Evolutionary conservation across 305 asterid genomes (phyloP).

Genomic region (Solanum chacoense): DNA sequence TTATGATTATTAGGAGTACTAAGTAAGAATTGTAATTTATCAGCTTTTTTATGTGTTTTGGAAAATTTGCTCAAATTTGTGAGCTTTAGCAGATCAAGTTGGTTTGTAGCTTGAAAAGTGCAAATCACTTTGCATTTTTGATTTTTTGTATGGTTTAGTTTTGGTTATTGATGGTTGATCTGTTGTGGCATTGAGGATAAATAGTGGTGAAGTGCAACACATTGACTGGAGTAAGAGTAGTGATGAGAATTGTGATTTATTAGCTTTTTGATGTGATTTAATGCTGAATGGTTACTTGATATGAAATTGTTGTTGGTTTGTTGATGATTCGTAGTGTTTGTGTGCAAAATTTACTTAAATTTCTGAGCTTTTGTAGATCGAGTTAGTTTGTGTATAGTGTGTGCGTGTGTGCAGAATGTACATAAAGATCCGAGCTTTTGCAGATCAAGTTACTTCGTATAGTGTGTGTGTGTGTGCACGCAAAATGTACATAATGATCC

Average conservation of each 20-base stretch:
- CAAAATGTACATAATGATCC: neutral
- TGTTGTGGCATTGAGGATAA: constrained; percentile 13
- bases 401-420: neutral
- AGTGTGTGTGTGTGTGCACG: neutral
- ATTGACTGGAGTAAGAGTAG: constrained; percentile 74
- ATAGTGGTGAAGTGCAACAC: constrained; percentile 85
- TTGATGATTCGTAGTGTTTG: neutral
- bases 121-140: neutral
- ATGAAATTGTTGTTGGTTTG: neutral
- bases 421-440: neutral
- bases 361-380: neutral
- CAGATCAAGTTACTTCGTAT: neutral
- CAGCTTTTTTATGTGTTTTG: neutral
- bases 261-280: neutral
- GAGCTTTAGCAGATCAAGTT: neutral
- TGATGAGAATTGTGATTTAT: neutral
- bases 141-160: neutral
- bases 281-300: neutral
- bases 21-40: neutral
- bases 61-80: neutral
- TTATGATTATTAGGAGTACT: neutral
- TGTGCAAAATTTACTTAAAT: neutral
- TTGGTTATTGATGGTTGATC: constrained; percentile 2
- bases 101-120: neutral
- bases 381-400: neutral